phyloP scores from a whole-genome alignment of 192 early-diverging fungal species.

The Lunasporangiospora selenospora region DNA sequence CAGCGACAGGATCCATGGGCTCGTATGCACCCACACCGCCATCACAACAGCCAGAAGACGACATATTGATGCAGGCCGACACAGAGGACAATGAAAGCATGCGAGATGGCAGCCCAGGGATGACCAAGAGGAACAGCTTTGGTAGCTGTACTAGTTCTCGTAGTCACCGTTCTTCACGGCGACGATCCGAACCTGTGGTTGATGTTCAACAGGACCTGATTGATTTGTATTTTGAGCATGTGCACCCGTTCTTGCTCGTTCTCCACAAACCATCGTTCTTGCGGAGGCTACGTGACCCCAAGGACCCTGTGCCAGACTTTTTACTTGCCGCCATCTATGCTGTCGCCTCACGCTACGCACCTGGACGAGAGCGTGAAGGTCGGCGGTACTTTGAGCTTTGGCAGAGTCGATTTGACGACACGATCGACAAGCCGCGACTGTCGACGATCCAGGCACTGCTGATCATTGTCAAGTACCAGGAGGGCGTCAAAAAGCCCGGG shows the following conservation, averaged over 20 bases:
- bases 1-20: background rate
- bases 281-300: constrained; percentile 49
- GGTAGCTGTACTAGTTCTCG: constrained; percentile 3
- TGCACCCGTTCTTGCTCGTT: constrained; percentile 61
- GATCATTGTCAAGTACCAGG: constrained; percentile 61
- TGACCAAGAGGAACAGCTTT: constrained; percentile 19
- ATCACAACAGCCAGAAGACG: no score
- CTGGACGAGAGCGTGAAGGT: constrained; percentile 37
- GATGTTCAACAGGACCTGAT: constrained; percentile 48
- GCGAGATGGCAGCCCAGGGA: no score
- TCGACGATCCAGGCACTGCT: constrained; percentile 60
- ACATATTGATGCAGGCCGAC: no score
- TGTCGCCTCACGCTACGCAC: constrained; percentile 37
- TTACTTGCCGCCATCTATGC: constrained; percentile 43
- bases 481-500: constrained; percentile 51
- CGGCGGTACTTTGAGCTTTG: constrained; percentile 41
- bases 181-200: constrained; percentile 30
- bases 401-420: constrained; percentile 53
- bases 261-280: constrained; percentile 60
- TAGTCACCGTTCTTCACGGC: constrained; percentile 23
- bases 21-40: background rate
- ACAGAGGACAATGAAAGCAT: no score
- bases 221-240: constrained; percentile 60
- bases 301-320: constrained; percentile 54
- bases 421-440: constrained; percentile 55